phyloP scores from a whole-genome alignment of 2,329 filamentous ascomycete species.

The Colletotrichum sp. region DNA sequence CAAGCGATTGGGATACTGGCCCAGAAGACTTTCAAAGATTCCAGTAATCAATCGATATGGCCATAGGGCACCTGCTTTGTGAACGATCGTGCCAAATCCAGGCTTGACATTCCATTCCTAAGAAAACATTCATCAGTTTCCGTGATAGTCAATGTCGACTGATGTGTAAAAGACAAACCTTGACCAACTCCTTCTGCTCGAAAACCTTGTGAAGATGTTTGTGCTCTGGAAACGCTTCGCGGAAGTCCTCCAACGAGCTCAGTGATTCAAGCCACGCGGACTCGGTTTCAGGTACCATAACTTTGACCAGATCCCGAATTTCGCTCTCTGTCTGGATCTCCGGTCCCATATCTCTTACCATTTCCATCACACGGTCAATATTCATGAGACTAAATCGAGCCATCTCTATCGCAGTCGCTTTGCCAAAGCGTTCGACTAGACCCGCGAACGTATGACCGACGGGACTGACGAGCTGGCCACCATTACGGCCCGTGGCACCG shows the following conservation, averaged over 20 bases:
- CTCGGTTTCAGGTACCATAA: not conserved
- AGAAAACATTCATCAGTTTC: not conserved
- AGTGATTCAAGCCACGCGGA: not conserved
- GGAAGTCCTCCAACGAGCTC: not conserved
- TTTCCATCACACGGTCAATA: not conserved
- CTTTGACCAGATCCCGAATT: not conserved
- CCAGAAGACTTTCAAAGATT: not conserved
- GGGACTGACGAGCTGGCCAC: not conserved
- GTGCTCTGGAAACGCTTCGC: not conserved
- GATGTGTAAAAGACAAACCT: not conserved
- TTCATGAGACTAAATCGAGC: not conserved
- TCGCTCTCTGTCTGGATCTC: not conserved
- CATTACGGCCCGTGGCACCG: not conserved
- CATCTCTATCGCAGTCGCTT: not conserved
- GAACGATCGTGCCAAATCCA: not conserved
- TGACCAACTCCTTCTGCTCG: not conserved
- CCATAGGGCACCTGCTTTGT: not conserved
- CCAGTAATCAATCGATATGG: not conserved
- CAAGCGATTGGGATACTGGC: not conserved
- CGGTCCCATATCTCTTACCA: not conserved
- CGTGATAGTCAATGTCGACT: accelerated
- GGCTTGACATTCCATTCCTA: not conserved
- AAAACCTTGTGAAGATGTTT: not conserved
- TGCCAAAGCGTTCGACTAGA: not conserved
- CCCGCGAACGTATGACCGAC: not conserved